Conservation (phyloP, 306 rosid genomes). For the Prunus mira region DNA sequence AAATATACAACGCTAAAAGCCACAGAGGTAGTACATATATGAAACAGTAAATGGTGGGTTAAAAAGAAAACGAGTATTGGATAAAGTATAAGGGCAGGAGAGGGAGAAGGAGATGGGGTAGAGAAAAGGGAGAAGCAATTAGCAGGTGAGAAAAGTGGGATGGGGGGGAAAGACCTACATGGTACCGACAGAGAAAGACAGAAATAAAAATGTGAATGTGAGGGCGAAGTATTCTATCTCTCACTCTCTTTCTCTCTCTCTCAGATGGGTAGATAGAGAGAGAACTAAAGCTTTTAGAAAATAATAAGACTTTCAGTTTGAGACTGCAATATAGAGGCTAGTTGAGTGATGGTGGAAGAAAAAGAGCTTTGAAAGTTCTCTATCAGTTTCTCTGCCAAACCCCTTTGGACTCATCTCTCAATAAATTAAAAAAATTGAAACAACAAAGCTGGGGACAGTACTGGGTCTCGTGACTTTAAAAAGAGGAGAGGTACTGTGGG, state of each 20-base stretch:
- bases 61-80: neutral
- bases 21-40: neutral
- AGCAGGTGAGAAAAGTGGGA: constrained; percentile 18
- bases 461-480: constrained; percentile 86
- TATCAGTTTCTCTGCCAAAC: constrained; percentile 97
- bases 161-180: constrained; percentile 75
- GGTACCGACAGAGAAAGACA: constrained; percentile 59
- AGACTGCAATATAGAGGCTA: constrained; percentile 77
- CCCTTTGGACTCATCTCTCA: constrained; percentile 34
- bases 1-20: neutral
- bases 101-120: constrained; percentile 1
- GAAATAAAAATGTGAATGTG: constrained; percentile 30
- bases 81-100: neutral
- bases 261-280: constrained; percentile 26
- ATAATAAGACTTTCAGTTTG: constrained; percentile 71
- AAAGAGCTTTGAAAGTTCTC: constrained; percentile 99
- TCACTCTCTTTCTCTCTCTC: constrained; percentile 36
- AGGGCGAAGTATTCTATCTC: constrained; percentile 12
- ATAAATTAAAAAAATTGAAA: constrained; percentile 39
- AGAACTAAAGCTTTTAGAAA: constrained; percentile 36
- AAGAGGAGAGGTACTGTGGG: constrained; percentile 22
- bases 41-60: neutral
- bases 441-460: constrained; percentile 52
- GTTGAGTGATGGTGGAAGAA: constrained; percentile 90
- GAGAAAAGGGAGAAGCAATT: constrained; percentile 2